Conservation (phyloP, 1,284 basidiomycete genomes). For the Ganoderma boninense region DNA sequence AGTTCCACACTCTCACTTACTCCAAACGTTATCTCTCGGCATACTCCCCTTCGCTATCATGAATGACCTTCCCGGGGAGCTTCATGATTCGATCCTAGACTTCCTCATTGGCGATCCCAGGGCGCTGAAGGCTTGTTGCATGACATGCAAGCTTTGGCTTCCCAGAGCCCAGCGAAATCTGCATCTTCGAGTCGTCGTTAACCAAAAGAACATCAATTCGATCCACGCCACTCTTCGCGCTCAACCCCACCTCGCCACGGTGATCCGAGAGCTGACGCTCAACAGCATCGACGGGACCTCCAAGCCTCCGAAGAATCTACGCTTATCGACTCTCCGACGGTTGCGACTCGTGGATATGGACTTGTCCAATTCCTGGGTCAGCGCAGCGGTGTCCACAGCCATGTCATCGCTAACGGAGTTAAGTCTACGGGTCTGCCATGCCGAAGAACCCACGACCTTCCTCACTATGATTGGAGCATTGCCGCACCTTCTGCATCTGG, state of each 20-base stretch:
- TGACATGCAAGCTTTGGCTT: slow-evolving; percentile 28
- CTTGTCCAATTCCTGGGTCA: slow-evolving; percentile 6
- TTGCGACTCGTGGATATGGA: slow-evolving; percentile 18
- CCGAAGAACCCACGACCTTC: slow-evolving; percentile 7
- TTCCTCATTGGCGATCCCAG: slow-evolving; percentile 26
- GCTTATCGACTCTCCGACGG: slow-evolving; percentile 2
- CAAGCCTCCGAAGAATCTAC: background rate
- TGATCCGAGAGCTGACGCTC: slow-evolving; percentile 26
- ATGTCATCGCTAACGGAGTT: slow-evolving; percentile 12
- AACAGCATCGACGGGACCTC: background rate
- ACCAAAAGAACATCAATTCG: slow-evolving; percentile 5
- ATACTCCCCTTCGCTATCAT: background rate
- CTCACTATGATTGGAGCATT: background rate
- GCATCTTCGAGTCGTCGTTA: slow-evolving; percentile 22
- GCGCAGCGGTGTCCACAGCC: background rate
- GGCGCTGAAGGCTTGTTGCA: slow-evolving; percentile 29
- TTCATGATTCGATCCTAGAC: slow-evolving; percentile 35
- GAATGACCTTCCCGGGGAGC: slow-evolving; percentile 30
- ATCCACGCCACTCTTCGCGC: slow-evolving; percentile 18
- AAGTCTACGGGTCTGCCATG: slow-evolving; percentile 8
- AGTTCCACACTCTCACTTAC: no score
- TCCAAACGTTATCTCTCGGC: background rate
- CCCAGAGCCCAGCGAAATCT: slow-evolving; percentile 28
- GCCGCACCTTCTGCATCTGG: slow-evolving; percentile 13
- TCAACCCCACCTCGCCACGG: slow-evolving; percentile 24